phyloP scores from a whole-genome alignment of 208 protist species.

The Leishmania turanica region DNA sequence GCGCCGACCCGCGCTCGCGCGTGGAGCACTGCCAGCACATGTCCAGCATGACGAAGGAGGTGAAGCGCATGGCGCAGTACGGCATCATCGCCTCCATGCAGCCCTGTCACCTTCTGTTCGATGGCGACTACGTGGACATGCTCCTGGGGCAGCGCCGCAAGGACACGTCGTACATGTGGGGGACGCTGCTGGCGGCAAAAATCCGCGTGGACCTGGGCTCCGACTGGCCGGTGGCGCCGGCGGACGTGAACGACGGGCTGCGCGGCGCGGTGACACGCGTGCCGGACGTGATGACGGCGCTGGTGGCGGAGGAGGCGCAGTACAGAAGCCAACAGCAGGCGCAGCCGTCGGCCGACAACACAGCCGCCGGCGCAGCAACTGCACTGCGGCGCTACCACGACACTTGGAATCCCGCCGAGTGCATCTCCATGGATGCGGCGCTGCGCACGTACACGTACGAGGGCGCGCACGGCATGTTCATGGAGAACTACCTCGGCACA shows the following conservation, averaged over 20 bases:
- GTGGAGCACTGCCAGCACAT: slow-evolving; percentile 79
- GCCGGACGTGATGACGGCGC: slow-evolving; percentile 53
- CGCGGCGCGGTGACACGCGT: slow-evolving; percentile 60
- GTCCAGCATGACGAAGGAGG: slow-evolving; percentile 39
- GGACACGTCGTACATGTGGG: slow-evolving; percentile 51
- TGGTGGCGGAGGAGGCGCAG: slow-evolving; percentile 38
- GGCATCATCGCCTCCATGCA: slow-evolving; percentile 79
- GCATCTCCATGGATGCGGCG: slow-evolving; percentile 57
- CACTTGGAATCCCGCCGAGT: slow-evolving; percentile 51
- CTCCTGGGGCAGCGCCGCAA: slow-evolving; percentile 45
- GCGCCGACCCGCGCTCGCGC: slow-evolving; percentile 43
- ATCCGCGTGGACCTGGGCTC: slow-evolving; percentile 56
- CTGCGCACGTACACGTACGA: slow-evolving; percentile 63
- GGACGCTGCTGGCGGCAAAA: slow-evolving; percentile 37
- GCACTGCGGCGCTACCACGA: slow-evolving; percentile 40
- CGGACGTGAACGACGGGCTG: slow-evolving; percentile 52
- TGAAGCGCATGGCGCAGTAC: slow-evolving; percentile 40
- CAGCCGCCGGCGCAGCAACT: background rate
- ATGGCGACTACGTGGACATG: slow-evolving; percentile 55
- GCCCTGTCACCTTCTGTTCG: slow-evolving; percentile 63
- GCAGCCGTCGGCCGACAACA: background rate
- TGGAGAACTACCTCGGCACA: slow-evolving; percentile 54
- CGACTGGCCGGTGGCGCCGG: slow-evolving; percentile 69
- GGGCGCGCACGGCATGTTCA: slow-evolving; percentile 57
- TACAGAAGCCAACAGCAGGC: background rate